These are phyloP conservation scores for Boletus tylopilopsis DNA, from an alignment of 768 basidiomycete genomes.

Conservation along the genomic window DNA sequence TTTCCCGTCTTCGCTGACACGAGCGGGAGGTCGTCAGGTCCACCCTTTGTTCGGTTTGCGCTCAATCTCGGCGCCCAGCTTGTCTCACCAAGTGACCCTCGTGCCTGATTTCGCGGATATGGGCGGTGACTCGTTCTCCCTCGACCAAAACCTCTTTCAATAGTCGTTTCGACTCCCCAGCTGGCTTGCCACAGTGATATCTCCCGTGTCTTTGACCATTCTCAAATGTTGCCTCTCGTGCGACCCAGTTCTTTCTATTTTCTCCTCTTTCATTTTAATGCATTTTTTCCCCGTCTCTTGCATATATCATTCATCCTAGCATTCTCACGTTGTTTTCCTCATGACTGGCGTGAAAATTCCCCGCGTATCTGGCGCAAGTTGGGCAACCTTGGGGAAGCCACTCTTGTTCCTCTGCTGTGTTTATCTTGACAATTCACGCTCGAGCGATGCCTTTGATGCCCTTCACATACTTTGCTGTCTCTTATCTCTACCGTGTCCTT, in stretches of 20 bases:
- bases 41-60: conserved; percentile 36
- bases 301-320: conserved; percentile 31
- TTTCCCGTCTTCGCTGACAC: conserved; percentile 16
- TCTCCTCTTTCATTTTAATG: conserved; percentile 25
- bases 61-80: conserved; percentile 43
- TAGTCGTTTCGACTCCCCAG: conserved; percentile 29
- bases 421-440: conserved; percentile 24
- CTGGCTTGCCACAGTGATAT: conserved; percentile 15
- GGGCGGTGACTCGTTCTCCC: conserved; percentile 36
- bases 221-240: conserved; percentile 28
- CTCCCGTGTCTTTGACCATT: conserved; percentile 18
- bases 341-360: conserved; percentile 22
- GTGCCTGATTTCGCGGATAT: conserved; percentile 42
- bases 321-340: conserved; percentile 17
- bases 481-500: conserved; percentile 9
- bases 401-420: conserved; percentile 11
- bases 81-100: conserved; percentile 24
- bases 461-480: conserved; percentile 12
- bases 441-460: conserved; percentile 27
- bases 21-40: conserved; percentile 21
- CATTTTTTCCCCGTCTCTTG: conserved; percentile 33
- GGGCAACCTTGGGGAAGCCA: conserved; percentile 10
- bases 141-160: conserved; percentile 47
- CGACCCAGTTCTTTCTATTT: conserved; percentile 27
- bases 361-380: conserved; percentile 13